Evolutionary conservation across 2,329 filamentous ascomycete genomes (phyloP), one percentile per base, ranked within the genome.

Genomic region (Hyphodiscus sp.): DNA sequence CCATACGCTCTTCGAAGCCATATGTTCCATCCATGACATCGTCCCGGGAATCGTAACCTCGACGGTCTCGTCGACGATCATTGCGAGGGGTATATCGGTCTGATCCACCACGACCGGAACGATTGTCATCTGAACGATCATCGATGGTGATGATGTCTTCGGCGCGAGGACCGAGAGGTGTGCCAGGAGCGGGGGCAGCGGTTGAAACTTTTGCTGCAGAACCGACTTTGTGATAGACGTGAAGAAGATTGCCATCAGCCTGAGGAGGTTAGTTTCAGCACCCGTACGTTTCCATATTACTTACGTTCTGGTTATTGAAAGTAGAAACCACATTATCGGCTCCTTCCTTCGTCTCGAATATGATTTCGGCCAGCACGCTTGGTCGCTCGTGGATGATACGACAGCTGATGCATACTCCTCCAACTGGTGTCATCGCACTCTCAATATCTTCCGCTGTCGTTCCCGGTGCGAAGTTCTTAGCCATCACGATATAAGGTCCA

Each of bases 401-500:
- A 71, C 88, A 92, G 63, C 79, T 81, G 20, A 79, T 66, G 63
- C 90, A 78, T 56, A 84, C 76, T 29, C 86, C 87, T 41, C 86
- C 87, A n/a, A 88, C 73, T 0, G 83, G 82, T n/a, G 78, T 80
- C 82, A 94, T 84, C 53, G 89, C 89, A 62, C 85, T 87, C 73
- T 91, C 87, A 55, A 94, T 89, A 65, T 94, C 89, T 29, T 86
- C 87, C 1, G 85, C 86, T 7, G 89, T 91, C 0, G 89, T 94
- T 41, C 89, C 89, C 1, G 82, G 82, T 13, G 88, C 89, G 67
- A 94, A 90, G 74, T 94, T 94, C 69, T 88, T 85, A 2, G 86
- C 87, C 67, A 89, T 79, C 20, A 94, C 80, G 18, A 81, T 79
- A 62, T 81, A 89, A 1, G 87, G 87, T 0, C 87, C 85, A 0